Evolutionary conservation across 208 protist species (phyloP).

Genomic region (Acanthamoeba culbertsoni): DNA sequence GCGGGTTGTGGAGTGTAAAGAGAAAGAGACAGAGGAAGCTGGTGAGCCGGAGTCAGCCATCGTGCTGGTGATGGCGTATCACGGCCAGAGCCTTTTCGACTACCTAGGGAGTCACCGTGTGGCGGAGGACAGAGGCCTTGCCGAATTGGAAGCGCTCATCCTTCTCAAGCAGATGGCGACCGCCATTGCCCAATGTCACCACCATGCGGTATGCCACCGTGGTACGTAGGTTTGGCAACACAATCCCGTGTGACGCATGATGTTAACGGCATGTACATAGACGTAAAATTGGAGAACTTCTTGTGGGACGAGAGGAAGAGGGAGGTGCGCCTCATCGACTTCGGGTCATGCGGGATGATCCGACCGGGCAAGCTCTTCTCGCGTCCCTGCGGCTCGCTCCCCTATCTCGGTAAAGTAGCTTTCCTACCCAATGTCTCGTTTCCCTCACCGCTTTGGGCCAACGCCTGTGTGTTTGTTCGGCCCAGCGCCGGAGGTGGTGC

Average conservation of each 20-base stretch:
- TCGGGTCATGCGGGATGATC: slow-evolving; percentile 3
- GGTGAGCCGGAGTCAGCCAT: neutral
- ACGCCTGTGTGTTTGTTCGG: neutral
- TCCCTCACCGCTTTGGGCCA: neutral
- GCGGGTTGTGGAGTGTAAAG: too few species aligned
- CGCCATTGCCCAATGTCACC: neutral
- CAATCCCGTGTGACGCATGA: too few species aligned
- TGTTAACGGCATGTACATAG: neutral
- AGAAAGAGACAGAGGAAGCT: neutral
- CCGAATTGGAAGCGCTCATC: neutral
- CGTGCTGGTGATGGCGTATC: neutral
- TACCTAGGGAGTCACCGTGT: neutral
- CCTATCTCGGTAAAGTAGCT: neutral
- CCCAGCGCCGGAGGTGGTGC: slow-evolving; percentile 7
- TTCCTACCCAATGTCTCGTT: too few species aligned
- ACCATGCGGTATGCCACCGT: neutral
- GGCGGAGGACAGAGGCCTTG: neutral
- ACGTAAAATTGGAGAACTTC: slow-evolving; percentile 38
- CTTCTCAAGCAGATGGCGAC: slow-evolving; percentile 25
- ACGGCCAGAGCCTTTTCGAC: neutral
- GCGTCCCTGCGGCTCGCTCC: neutral
- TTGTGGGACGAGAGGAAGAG: neutral
- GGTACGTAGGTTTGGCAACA: neutral
- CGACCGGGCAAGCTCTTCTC: slow-evolving; percentile 44
- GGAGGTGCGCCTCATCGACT: slow-evolving; percentile 43